phyloP scores from a whole-genome alignment of 2,329 filamentous ascomycete genomes.

The Trichoderma guizhouense region DNA sequence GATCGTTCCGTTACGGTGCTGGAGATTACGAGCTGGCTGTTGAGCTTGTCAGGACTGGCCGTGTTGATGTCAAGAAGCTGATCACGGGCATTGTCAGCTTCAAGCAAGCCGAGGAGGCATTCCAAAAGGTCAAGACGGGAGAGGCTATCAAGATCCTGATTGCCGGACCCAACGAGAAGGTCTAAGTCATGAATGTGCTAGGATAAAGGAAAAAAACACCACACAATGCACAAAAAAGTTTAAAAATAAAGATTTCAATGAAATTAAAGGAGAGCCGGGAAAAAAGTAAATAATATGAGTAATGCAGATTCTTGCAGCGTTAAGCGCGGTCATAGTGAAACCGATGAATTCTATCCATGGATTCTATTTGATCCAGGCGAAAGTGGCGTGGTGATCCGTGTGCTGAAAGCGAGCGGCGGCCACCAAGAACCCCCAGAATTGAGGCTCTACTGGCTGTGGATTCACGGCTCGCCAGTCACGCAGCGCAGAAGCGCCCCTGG shows the following conservation, averaged over 20 bases:
- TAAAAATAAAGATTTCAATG: background rate
- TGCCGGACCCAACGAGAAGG: conserved; percentile 56
- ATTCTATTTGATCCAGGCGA: background rate
- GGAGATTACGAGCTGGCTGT: conserved; percentile 86
- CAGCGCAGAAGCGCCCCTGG: background rate
- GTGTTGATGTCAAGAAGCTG: conserved; percentile 77
- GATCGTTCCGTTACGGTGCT: conserved; percentile 83
- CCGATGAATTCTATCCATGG: background rate
- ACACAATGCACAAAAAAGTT: background rate
- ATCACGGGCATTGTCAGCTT: conserved; percentile 78
- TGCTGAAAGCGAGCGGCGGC: conserved; percentile 1
- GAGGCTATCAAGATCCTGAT: conserved; percentile 72
- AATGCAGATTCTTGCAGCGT: background rate
- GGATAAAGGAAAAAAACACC: background rate
- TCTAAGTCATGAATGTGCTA: background rate
- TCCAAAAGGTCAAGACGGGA: conserved; percentile 79
- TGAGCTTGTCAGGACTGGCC: conserved; percentile 68
- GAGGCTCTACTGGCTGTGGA: conserved; percentile 12
- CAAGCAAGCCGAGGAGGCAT: conserved; percentile 78
- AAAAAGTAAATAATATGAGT: background rate
- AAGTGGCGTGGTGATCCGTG: background rate
- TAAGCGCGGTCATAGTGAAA: background rate
- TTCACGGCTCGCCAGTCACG: conserved; percentile 3
- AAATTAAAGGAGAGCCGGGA: background rate
- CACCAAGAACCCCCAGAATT: conserved; percentile 5